Base-by-base conservation (phyloP, 768 basidiomycete genomes). In the Plicaturopsis crispa region DNA sequence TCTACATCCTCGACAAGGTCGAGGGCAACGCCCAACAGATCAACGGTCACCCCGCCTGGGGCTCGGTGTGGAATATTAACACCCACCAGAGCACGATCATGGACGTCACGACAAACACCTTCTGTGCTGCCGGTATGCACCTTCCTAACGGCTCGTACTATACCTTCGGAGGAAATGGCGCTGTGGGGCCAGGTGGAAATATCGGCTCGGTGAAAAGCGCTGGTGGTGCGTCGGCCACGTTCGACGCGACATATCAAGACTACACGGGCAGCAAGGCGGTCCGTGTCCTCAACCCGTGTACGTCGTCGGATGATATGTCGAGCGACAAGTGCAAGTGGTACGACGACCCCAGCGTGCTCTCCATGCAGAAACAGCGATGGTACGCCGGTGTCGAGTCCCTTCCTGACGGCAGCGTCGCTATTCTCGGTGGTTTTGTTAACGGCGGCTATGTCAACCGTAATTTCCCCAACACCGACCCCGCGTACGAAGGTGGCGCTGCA, bases 1-100 rank as follows among this genome's bases (percentile, higher is more conserved):
- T 93, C 23, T 93, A 92, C 60, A 84, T 92, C 16, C 63, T 92
- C n/a, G 91, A 96, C 67, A 96, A 96, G 64, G 77, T 80, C 1
- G 87, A 91, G 54, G 76, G 75, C 22, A 91, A 92, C 54, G 67
- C 69, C 3, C 72, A 73, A 3, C 60, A 69, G 47, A 69, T 90
- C 43, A 66, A 72, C 42, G 76, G 74, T 1, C 86, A 87, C 59
- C 69, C 87, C 8, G 81, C 82, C 1, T 84, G 81, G 76, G 86
- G 75, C 14, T 55, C 81, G 0, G 76, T 80, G 13, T 88, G 80
- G 80, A 82, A 90, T 55, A 65, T 84, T 32, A 60, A 64, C 6
- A 67, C 78, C 0, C 75, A 75, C 43, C 59, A 67, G 19, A 71
- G 75, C 16, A 67, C 66, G 14, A 55, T 77, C 0, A 86, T 92